These are phyloP conservation scores for Annulohypoxylon moriforme DNA, from an alignment of 495 filamentous ascomycete species.

Conservation along the genomic window DNA sequence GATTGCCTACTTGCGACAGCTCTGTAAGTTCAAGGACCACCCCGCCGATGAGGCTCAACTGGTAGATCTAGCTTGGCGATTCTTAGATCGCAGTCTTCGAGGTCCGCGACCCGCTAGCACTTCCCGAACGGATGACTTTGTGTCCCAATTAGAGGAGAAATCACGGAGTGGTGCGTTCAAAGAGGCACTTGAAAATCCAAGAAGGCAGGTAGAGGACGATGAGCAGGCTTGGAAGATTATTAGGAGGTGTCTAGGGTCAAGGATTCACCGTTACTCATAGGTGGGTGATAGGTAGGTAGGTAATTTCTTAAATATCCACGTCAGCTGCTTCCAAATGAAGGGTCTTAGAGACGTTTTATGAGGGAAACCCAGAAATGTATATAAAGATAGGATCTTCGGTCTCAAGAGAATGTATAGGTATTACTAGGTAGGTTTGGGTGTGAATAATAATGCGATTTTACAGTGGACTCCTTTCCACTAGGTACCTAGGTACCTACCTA, in stretches of 20 bases:
- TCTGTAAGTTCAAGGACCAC: constrained; percentile 34
- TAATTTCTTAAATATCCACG: not conserved
- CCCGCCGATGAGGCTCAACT: constrained; percentile 40
- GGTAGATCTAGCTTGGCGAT: constrained; percentile 41
- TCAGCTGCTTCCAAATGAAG: not conserved
- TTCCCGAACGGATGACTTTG: constrained; percentile 29
- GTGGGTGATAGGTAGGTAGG: not conserved
- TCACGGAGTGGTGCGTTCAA: constrained; percentile 25
- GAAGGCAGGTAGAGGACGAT: constrained; percentile 35
- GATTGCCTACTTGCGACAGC: constrained; percentile 24
- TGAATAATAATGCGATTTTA: too few species aligned
- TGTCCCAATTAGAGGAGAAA: constrained; percentile 20
- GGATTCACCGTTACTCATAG: constrained; percentile 18
- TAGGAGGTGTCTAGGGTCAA: constrained; percentile 36
- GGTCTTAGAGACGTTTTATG: too few species aligned
- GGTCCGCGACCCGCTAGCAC: constrained; percentile 27
- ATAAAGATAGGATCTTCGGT: too few species aligned
- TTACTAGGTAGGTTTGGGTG: too few species aligned
- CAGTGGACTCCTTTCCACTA: too few species aligned
- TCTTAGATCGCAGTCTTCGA: constrained; percentile 42
- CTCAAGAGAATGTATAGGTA: too few species aligned
- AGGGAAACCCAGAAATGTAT: too few species aligned
- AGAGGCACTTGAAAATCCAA: constrained; percentile 13
- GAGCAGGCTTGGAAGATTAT: constrained; percentile 36
- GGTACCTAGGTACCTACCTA: too few species aligned